Conservation (phyloP, 1,284 basidiomycete genomes). For the Peniophora sp. region DNA sequence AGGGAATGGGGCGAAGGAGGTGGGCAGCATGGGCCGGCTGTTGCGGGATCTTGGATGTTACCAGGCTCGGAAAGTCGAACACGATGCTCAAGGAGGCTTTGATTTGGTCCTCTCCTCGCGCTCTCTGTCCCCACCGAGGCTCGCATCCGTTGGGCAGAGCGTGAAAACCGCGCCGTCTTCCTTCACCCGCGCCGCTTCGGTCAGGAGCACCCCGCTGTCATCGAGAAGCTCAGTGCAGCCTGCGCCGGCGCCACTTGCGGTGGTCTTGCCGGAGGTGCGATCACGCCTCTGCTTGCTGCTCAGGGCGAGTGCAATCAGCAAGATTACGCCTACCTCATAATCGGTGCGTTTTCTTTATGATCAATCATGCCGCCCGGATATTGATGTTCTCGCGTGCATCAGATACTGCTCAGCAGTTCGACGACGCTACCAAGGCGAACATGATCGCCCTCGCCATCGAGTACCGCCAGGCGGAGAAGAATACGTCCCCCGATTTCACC, state of each 20-base stretch:
- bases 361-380: not conserved
- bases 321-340: constrained; percentile 51
- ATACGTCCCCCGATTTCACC: constrained; percentile 55
- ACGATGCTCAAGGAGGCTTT: constrained; percentile 92
- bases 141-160: constrained; percentile 40
- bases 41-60: constrained; percentile 68
- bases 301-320: constrained; percentile 53
- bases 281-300: constrained; percentile 46
- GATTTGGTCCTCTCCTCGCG: constrained; percentile 54
- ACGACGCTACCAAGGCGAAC: constrained; percentile 37
- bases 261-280: constrained; percentile 33
- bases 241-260: constrained; percentile 47
- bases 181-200: constrained; percentile 51
- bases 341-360: constrained; percentile 34
- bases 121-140: constrained; percentile 31
- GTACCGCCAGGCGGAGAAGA: constrained; percentile 56
- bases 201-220: constrained; percentile 41
- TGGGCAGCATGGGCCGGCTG: constrained; percentile 32
- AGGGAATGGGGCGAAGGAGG: constrained; percentile 13
- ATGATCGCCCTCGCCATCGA: constrained; percentile 49
- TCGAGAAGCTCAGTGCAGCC: constrained; percentile 37
- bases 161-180: constrained; percentile 35
- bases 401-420: constrained; percentile 49
- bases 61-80: constrained; percentile 95
- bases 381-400: not conserved